Evolutionary conservation across 2,329 filamentous ascomycete genomes (phyloP).

Genomic region (Exophiala xenobiotica): DNA sequence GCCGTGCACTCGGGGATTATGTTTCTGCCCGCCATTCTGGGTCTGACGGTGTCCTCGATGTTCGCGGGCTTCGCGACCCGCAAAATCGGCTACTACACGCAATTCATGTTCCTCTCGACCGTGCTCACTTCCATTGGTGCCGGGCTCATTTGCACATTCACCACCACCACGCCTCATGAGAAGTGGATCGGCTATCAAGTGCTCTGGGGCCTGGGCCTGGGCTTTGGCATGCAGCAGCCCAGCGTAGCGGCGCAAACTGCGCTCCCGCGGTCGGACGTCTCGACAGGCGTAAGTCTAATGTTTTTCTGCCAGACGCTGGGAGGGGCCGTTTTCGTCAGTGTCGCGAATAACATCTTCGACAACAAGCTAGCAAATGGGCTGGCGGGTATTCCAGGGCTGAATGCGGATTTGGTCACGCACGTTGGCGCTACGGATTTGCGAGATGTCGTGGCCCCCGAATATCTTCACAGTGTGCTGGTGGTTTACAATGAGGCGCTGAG

Average conservation of each 20-base stretch:
- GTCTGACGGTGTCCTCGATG: conserved; percentile 24
- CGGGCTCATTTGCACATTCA: conserved; percentile 35
- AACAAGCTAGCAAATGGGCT: conserved; percentile 22
- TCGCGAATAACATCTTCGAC: conserved; percentile 32
- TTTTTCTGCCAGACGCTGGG: conserved; percentile 30
- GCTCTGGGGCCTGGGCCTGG: conserved; percentile 35
- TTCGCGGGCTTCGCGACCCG: conserved; percentile 29
- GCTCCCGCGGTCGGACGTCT: conserved; percentile 32
- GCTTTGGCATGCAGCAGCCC: conserved; percentile 32
- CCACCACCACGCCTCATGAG: conserved; percentile 23
- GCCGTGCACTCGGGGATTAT: conserved; percentile 36
- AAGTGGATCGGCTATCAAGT: conserved; percentile 38
- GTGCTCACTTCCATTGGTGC: conserved; percentile 32
- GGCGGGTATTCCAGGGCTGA: conserved; percentile 19
- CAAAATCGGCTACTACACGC: conserved; percentile 38
- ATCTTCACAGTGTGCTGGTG: conserved; percentile 53
- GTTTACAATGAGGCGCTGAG: conserved; percentile 65
- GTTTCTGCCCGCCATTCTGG: conserved; percentile 25
- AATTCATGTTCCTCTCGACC: conserved; percentile 36
- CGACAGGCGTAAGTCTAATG: conserved; percentile 29
- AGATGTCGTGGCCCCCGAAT: conserved; percentile 50
- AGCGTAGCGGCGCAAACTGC: conserved; percentile 31
- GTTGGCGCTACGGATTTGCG: conserved; percentile 44
- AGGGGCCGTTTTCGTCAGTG: conserved; percentile 28
- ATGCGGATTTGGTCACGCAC: conserved; percentile 18